Evolutionary conservation across 2,329 filamentous ascomycete genomes (phyloP), one percentile per base, ranked within the genome.

Genomic region (Colletotrichum sublineola): DNA sequence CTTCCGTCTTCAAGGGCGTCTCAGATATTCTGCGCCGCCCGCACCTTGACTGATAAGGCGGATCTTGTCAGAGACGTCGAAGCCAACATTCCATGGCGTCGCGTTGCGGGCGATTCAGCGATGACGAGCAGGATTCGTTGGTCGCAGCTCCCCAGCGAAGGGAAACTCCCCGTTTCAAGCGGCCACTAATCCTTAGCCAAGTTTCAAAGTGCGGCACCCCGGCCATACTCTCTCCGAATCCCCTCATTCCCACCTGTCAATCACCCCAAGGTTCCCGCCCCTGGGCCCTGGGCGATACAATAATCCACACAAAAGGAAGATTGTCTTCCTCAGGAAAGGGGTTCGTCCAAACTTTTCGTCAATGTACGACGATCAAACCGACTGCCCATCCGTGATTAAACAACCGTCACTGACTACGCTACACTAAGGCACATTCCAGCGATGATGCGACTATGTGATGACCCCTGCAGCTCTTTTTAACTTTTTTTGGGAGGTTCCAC

Each of bases 111-210:
- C 42, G 15, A 50, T 38, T 44, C 0, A 3, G 6, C 29, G 1
- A 60, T 38, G 38, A 46, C 11, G n/a, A 38, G 29, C 36, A 20
- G n/a, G 8, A 67, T 36, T 52, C 5, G 18, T 60, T 52, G 44
- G 33, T 42, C 33, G 29, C n/a, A 6, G 33, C 33, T 58, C 31
- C 64, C 33, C 58, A 63, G 64, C 64, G 14, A 58, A 40, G 58
- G 66, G 52, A 46, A 58, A n/a, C 38, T 33, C 40, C 5, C 42
- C 57, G 69, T 72, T 72, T 71, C 69, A 71, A 56, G 55, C 69
- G 52, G 44, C 9, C 62, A 57, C 67, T 52, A 57, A 65, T 9
- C 15, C 42, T 70, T 55, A 58, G 67, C 53, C 62, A 33, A n/a
- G 67, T 70, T 66, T 70, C 67, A 70, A 61, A 69, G 29, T 15